A percentile compares a stretch with the other conserved stretches of the same genome.
Evolutionary conservation across 31 red algal species (phyloP).

Genomic region (Odonthalia washingtoniensis): DNA sequence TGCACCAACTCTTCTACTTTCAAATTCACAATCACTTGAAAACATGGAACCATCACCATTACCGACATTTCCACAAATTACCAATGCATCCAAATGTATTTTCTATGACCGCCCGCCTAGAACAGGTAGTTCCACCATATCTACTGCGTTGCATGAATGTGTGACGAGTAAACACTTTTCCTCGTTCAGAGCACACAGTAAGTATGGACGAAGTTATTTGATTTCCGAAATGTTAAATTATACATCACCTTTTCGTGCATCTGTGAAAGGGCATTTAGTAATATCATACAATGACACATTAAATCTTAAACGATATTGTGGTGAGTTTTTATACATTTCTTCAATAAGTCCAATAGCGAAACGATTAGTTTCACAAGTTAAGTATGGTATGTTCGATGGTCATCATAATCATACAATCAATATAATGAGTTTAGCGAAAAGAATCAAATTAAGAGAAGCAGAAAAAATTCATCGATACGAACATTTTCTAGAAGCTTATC

Average conservation of each 20-base stretch:
- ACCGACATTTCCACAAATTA: no score
- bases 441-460: background rate
- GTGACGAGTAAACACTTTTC: slow-evolving; percentile 5
- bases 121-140: slow-evolving; percentile 30
- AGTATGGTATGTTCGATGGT: slow-evolving; percentile 4
- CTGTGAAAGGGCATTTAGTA: slow-evolving; percentile 5
- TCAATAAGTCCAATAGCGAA: slow-evolving; percentile 21
- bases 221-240: slow-evolving; percentile 24
- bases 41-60: no score
- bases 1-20: no score
- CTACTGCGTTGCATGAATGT: slow-evolving; percentile 2
- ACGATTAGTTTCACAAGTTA: slow-evolving; percentile 1
- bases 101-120: slow-evolving; percentile 29
- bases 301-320: background rate
- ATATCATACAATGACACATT: background rate
- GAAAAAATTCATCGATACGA: background rate
- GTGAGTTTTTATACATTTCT: slow-evolving; percentile 29
- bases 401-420: slow-evolving; percentile 1
- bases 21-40: no score
- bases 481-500: background rate
- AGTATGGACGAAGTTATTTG: background rate
- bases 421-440: no score
- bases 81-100: background rate
- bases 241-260: background rate
- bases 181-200: background rate